A percentile compares a stretch with the other conserved stretches of the same genome.
Conservation (phyloP, 805 yeast species). For the Wickerhamiella brachini region DNA sequence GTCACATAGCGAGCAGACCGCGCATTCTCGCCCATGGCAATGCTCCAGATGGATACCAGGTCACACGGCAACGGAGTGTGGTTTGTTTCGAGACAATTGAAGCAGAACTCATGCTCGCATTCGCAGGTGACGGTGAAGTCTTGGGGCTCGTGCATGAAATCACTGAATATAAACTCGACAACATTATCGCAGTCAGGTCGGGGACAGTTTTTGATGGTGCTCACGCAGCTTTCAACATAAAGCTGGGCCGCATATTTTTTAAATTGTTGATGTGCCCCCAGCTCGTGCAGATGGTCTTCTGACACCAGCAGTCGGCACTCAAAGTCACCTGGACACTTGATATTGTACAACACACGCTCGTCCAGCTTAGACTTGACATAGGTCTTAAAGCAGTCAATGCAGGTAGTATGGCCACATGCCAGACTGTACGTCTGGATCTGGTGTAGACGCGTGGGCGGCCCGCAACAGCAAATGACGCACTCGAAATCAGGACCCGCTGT, state of each 20-base stretch:
- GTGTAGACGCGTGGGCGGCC: neutral
- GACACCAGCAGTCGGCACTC: conserved; percentile 32
- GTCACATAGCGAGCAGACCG: conserved; percentile 81
- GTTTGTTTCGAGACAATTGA: conserved; percentile 55
- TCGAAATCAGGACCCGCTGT: neutral
- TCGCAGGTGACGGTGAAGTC: conserved; percentile 42
- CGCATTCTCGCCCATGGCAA: conserved; percentile 71
- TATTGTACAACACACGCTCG: conserved; percentile 24
- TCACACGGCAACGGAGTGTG: conserved; percentile 80
- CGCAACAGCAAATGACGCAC: neutral
- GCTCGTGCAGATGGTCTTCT: conserved; percentile 23
- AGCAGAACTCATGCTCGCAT: conserved; percentile 62
- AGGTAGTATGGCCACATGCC: conserved; percentile 58
- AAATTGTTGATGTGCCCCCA: conserved; percentile 14
- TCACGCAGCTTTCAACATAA: conserved; percentile 3
- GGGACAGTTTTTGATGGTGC: conserved; percentile 11
- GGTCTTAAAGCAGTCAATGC: conserved; percentile 51
- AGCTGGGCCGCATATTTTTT: conserved; percentile 1
- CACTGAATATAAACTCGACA: conserved; percentile 36
- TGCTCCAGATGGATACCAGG: conserved; percentile 55
- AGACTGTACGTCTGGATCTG: conserved; percentile 21
- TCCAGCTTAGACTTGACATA: conserved; percentile 38
- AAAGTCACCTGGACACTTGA: conserved; percentile 53
- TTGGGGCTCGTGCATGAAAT: conserved; percentile 33
- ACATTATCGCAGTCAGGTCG: conserved; percentile 11